Percentiles rank a stretch among this genome's conserved stretches.
Evolutionary conservation across 2,329 filamentous ascomycete genomes (phyloP).

Genomic region (Fusarium tupiense): DNA sequence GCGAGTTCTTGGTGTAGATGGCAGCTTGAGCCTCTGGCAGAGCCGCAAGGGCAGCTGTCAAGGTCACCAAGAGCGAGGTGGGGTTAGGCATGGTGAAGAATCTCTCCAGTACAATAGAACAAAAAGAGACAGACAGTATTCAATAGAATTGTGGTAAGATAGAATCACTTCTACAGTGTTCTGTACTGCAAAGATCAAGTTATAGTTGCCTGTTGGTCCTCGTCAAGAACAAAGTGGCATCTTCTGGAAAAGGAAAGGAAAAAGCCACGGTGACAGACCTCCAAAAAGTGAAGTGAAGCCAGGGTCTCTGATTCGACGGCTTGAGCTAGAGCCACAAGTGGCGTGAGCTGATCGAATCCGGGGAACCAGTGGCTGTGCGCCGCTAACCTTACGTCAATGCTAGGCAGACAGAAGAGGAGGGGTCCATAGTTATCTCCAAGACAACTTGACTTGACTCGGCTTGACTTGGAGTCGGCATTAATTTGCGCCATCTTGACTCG

Average conservation of each 20-base stretch:
- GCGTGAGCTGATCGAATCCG: slow-evolving; percentile 23
- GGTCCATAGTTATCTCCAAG: slow-evolving; percentile 23
- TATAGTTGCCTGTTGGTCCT: slow-evolving; percentile 4
- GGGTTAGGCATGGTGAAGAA: slow-evolving; percentile 61
- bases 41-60: slow-evolving; percentile 69
- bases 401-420: slow-evolving; percentile 26
- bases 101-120: neutral
- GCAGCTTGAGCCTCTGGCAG: slow-evolving; percentile 73
- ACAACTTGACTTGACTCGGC: neutral
- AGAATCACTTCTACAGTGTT: neutral
- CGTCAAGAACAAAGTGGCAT: slow-evolving; percentile 42
- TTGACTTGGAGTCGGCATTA: slow-evolving; percentile 2
- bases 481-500: slow-evolving; percentile 28
- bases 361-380: slow-evolving; percentile 31
- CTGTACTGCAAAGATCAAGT: slow-evolving; percentile 3
- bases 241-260: slow-evolving; percentile 40
- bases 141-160: neutral
- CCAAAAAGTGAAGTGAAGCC: slow-evolving; percentile 23
- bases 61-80: slow-evolving; percentile 57
- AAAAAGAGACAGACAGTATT: neutral
- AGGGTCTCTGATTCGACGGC: slow-evolving; percentile 26
- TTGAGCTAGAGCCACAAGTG: slow-evolving; percentile 42
- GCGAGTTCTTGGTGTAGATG: slow-evolving; percentile 86
- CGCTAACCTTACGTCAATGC: slow-evolving; percentile 30
- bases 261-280: slow-evolving; percentile 44